Conservation (phyloP, 306 rosid species). For the Begonia loranthoides region DNA sequence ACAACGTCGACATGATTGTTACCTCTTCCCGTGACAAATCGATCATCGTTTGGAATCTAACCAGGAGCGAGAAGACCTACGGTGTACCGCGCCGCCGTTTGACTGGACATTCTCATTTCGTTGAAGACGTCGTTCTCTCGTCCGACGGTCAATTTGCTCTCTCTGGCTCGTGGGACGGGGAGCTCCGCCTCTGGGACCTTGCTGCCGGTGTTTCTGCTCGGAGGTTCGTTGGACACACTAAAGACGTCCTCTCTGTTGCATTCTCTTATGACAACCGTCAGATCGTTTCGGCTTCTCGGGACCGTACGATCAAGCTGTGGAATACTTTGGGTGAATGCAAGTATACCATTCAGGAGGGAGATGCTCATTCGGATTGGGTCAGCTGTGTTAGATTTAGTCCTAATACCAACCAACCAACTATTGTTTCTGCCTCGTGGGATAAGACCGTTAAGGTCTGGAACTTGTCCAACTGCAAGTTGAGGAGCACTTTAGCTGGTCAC, state of each 20-base stretch:
- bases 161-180: slow-evolving; percentile 98
- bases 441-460: slow-evolving; percentile 82
- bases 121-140: slow-evolving; percentile 85
- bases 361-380: slow-evolving; percentile 82
- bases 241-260: slow-evolving; percentile 87
- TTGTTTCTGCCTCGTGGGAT: slow-evolving; percentile 77
- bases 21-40: slow-evolving; percentile 89
- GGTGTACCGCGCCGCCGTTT: slow-evolving; percentile 94
- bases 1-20: slow-evolving; percentile 81
- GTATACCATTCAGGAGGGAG: slow-evolving; percentile 71
- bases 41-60: slow-evolving; percentile 72
- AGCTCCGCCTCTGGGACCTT: slow-evolving; percentile 95
- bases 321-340: slow-evolving; percentile 96
- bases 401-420: slow-evolving; percentile 48
- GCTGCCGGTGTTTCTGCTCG: slow-evolving; percentile 71
- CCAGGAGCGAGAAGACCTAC: slow-evolving; percentile 77
- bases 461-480: slow-evolving; percentile 68
- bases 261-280: slow-evolving; percentile 96
- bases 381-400: slow-evolving; percentile 86
- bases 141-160: slow-evolving; percentile 98
- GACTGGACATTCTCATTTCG: slow-evolving; percentile 85
- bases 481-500: slow-evolving; percentile 62
- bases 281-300: slow-evolving; percentile 96
- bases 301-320: slow-evolving; percentile 94
- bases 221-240: slow-evolving; percentile 91